Conservation (phyloP, 2,329 filamentous ascomycete species). For the Pyricularia grisea region DNA sequence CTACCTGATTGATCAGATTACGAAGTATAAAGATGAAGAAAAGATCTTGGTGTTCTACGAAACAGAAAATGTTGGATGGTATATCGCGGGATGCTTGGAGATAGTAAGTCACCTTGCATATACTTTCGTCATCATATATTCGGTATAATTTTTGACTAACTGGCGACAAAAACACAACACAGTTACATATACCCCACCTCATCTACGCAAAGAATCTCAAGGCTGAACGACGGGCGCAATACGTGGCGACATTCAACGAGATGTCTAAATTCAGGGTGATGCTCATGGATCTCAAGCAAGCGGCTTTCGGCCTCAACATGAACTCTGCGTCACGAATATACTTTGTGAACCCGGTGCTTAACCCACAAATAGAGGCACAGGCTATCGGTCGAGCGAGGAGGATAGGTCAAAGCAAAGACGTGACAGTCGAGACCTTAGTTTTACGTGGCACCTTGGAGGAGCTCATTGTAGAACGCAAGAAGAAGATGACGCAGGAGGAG, state of each 20-base stretch:
- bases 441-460: constrained; percentile 76
- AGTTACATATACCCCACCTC: constrained; percentile 50
- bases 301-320: constrained; percentile 81
- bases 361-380: constrained; percentile 78
- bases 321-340: constrained; percentile 75
- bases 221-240: constrained; percentile 56
- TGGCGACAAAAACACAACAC: not conserved
- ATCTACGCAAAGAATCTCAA: constrained; percentile 59
- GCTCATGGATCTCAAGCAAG: constrained; percentile 85
- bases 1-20: constrained; percentile 68
- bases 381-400: constrained; percentile 84
- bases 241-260: constrained; percentile 70
- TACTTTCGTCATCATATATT: not conserved
- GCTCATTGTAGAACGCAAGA: constrained; percentile 64
- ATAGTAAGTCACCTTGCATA: constrained; percentile 33
- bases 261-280: constrained; percentile 63
- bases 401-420: constrained; percentile 71
- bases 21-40: constrained; percentile 57
- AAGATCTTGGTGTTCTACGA: constrained; percentile 94
- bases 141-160: not conserved
- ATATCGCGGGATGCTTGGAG: constrained; percentile 75
- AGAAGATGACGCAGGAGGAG: constrained; percentile 63
- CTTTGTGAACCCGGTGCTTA: constrained; percentile 81
- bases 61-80: constrained; percentile 76
- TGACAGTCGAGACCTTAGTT: constrained; percentile 80